Evolutionary conservation across 768 basidiomycete species (phyloP), one percentile per base, ranked within the genome.

Genomic region (Filobasidium floriforme): DNA sequence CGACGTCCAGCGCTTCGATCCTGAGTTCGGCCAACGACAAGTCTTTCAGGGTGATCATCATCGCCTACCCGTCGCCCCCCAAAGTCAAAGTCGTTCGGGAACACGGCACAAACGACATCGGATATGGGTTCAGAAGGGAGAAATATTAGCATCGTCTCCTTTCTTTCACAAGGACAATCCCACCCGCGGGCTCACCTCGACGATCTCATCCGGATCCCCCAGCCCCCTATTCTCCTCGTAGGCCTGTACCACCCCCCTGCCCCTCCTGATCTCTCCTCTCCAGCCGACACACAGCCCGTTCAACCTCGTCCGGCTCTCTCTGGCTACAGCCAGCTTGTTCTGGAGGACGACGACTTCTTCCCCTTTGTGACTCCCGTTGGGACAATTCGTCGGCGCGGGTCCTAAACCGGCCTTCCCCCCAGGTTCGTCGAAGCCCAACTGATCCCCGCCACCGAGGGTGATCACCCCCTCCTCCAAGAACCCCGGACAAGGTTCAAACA

Each of bases 201-300:
- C 41, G 9, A 66, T 44, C 19, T 66, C 66, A 29, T 66, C 66
- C 22, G 66, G 66, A 55, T 66, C 66, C 14, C 66, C 66, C 18
- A 66, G 29, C 18, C 66, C 66, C 18, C 66, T 22, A 43, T 66
- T 61, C 28, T 10, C 40, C 15, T 32, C n/a, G 32, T 62, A 66
- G 15, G 32, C 29, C 55, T 24, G 59, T 15, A 43, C 18, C 6
- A 32, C 41, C 55, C 59, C 40, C 43, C 55, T 65, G 15, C 44
- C 41, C 55, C 49, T 63, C 51, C 46, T 37, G 29, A 46, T 26
- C 51, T 63, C 49, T 52, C 28, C 22, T 24, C 24, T 57, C 54
- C 54, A 57, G 7, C 54, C 54, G 3, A 2, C 6, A 32, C 54
- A 57, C 15, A 28, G 18, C 54, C 18, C 14, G 12, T 32, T 57